Evolutionary conservation across 441 rosid species (phyloP), one percentile per base, ranked within the genome.

Genomic region (Adansonia madagascariensis): DNA sequence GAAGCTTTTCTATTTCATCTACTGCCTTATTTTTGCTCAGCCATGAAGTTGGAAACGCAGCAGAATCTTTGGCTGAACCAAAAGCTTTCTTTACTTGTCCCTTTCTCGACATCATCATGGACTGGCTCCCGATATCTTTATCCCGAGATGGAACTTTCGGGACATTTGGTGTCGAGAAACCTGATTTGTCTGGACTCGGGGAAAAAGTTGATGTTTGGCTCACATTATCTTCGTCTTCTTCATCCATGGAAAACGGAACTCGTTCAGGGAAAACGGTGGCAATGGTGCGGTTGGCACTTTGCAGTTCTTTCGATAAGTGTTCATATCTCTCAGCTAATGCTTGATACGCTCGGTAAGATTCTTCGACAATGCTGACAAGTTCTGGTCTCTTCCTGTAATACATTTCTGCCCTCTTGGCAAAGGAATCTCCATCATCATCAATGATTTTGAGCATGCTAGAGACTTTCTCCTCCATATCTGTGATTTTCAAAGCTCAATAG

Each of bases 391-490:
- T 87, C 78, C 73, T 83, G 80, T 88, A 95, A 81, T 89, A 93
- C 97, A 93, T 92, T 52, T 95, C 98, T 7, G 88, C 94, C 82
- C 98, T 86, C 70, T 85, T 78, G 0, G 96, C 89, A 46, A 95
- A 93, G 3, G 97, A 82, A 65, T 93, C 96, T 14, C 98, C 98
- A 35, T 90, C 90, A 43, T 91, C 89, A 56, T 93, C 94, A n/a
- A 93, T 89, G 78, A 95, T 91, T 80, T 81, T 82, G 52, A 95
- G 82, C 82, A 92, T 92, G 73, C 61, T 70, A 0, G 71, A 66
- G 1, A 93, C 92, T 78, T 87, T 93, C 47, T 91, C 92, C 82
- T 95, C 97, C 97, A 93, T 91, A 82, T 94, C 98, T 93, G 90
- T 67, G 41, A 35, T 35, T 35, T 35, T 35, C 41, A 35, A 35